Percentiles rank a stretch among this genome's conserved stretches.
Conservation (phyloP, 306 rosid genomes). For the Adenanthera pavonina region DNA sequence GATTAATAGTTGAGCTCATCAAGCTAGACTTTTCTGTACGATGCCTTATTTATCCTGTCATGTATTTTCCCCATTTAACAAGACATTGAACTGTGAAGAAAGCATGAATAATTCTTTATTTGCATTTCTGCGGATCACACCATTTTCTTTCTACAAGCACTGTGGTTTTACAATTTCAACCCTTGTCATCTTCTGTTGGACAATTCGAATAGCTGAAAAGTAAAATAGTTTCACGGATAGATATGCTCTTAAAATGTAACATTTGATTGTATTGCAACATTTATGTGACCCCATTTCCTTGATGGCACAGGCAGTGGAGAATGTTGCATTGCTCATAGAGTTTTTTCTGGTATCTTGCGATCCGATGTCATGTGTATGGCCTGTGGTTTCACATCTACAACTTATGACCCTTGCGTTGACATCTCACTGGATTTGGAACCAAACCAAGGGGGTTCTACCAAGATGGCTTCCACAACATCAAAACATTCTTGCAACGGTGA, state of each 20-base stretch:
- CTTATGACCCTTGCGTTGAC: constrained; percentile 94
- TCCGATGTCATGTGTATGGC: constrained; percentile 97
- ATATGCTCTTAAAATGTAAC: constrained; percentile 8
- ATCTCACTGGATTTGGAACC: constrained; percentile 91
- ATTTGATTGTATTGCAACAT: constrained; percentile 30
- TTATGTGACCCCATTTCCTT: constrained; percentile 39
- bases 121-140: not conserved
- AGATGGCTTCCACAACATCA: constrained; percentile 56
- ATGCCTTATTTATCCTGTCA: not conserved
- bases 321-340: constrained; percentile 93
- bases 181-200: not conserved
- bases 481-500: constrained; percentile 70
- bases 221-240: constrained; percentile 17
- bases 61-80: not conserved
- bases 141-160: not conserved
- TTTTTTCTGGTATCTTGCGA: constrained; percentile 89
- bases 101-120: not conserved
- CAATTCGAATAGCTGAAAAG: constrained; percentile 9
- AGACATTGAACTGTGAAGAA: not conserved
- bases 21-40: not conserved
- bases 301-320: constrained; percentile 82
- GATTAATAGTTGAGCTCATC: constrained; percentile 5
- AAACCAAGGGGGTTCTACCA: constrained; percentile 64
- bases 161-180: constrained; percentile 1
- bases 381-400: constrained; percentile 94